Evolutionary conservation across 495 filamentous ascomycete genomes (phyloP).

Genomic region (Patellaria atrata): DNA sequence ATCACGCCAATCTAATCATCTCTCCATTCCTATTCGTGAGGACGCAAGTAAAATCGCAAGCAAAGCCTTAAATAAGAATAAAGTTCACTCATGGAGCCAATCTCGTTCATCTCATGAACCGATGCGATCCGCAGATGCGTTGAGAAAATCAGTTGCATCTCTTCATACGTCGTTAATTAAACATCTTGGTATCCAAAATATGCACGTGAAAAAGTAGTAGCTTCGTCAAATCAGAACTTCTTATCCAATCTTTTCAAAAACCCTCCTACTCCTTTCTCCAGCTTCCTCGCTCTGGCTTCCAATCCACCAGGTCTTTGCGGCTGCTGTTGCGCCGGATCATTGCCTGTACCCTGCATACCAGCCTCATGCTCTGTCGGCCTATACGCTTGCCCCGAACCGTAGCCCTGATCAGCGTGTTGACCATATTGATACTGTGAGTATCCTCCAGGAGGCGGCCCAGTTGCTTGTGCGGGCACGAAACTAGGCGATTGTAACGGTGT

Average conservation of each 20-base stretch:
- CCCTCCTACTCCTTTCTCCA: conserved; percentile 66
- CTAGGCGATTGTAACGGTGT: conserved; percentile 1
- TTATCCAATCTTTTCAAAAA: conserved; percentile 87
- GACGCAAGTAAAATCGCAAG: no score
- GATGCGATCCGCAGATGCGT: no score
- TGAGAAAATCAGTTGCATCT: no score
- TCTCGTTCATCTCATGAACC: no score
- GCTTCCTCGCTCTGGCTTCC: conserved; percentile 49
- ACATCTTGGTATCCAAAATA: no score
- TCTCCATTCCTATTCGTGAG: no score
- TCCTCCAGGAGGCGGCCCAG: conserved; percentile 11
- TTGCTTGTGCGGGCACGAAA: not conserved
- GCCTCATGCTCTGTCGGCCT: conserved; percentile 45
- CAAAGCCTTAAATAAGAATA: no score
- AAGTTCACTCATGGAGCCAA: no score
- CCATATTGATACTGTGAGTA: conserved; percentile 14
- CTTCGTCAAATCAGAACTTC: conserved; percentile 48
- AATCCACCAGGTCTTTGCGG: conserved; percentile 39
- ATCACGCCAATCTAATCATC: no score
- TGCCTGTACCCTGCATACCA: conserved; percentile 24
- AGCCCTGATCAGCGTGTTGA: conserved; percentile 31
- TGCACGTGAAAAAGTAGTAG: conserved; percentile 1
- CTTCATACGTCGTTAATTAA: no score
- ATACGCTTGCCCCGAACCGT: conserved; percentile 63
- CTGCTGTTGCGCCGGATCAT: conserved; percentile 29